A percentile compares a stretch with the other conserved stretches of the same genome.
Conservation (phyloP, 164 flowering plant species). For the Dillenia turbinata region DNA sequence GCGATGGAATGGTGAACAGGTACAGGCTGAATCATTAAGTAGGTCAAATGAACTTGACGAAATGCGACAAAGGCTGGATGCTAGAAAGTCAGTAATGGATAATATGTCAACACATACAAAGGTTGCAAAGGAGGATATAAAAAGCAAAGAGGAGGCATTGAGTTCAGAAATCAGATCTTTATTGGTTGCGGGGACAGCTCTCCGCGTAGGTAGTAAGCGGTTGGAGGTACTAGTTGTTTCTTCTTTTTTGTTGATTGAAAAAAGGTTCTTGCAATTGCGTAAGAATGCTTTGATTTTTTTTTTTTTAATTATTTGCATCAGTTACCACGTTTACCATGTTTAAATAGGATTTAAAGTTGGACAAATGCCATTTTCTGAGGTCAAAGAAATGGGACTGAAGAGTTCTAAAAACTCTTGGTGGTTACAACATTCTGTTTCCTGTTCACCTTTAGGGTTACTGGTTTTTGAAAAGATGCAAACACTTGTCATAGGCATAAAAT, state of each 20-base stretch:
- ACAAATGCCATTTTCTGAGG: no score
- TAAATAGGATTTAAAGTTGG: no score
- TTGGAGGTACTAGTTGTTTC: constrained; percentile 50
- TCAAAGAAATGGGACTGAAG: no score
- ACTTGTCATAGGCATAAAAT: no score
- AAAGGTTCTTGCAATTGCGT: neutral
- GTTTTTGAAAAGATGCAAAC: no score
- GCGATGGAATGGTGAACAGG: constrained; percentile 48
- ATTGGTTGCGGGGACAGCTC: constrained; percentile 61
- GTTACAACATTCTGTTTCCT: no score
- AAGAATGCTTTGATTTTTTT: no score
- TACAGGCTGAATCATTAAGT: constrained; percentile 51
- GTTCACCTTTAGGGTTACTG: no score
- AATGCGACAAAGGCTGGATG: constrained; percentile 60
- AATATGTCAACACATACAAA: constrained; percentile 44
- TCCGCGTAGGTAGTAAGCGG: constrained; percentile 55
- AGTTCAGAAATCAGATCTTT: constrained; percentile 47
- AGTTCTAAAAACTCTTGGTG: no score
- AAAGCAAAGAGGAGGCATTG: constrained; percentile 56
- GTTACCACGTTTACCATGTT: no score
- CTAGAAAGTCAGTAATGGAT: constrained; percentile 46
- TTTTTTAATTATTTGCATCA: no score
- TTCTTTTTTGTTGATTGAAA: neutral
- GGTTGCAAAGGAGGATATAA: constrained; percentile 44
- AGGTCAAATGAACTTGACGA: constrained; percentile 73